A percentile compares a stretch with the other conserved stretches of the same genome.
phyloP scores from a whole-genome alignment of 352 stramenopile species.

The Phytopythium boreale region DNA sequence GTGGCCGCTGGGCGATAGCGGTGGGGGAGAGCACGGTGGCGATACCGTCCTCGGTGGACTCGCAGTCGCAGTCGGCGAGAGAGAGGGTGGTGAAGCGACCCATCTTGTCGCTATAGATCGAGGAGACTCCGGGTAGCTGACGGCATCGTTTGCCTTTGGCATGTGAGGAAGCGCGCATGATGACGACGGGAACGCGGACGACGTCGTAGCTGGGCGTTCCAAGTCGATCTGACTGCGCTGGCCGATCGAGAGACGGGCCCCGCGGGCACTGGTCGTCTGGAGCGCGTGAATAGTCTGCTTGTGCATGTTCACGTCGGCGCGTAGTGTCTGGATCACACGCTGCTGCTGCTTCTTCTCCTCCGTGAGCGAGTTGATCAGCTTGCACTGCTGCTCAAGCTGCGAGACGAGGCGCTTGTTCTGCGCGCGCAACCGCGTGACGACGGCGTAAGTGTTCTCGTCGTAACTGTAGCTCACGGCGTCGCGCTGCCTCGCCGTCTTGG shows the following conservation, averaged over 20 bases:
- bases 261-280: slow-evolving; percentile 9
- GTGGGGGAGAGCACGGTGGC: neutral
- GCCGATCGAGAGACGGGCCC: neutral
- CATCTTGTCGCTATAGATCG: neutral
- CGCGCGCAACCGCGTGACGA: slow-evolving; percentile 43
- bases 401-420: slow-evolving; percentile 42
- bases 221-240: neutral
- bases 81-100: neutral
- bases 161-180: slow-evolving; percentile 1
- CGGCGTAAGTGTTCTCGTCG: slow-evolving; percentile 52
- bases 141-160: neutral
- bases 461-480: slow-evolving; percentile 17
- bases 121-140: neutral
- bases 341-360: slow-evolving; percentile 55
- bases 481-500: neutral
- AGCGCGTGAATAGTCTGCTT: slow-evolving; percentile 46
- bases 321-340: slow-evolving; percentile 35
- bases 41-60: neutral
- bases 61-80: neutral
- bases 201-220: neutral
- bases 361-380: slow-evolving; percentile 34
- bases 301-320: slow-evolving; percentile 37
- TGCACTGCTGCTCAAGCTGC: slow-evolving; percentile 51
- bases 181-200: neutral
- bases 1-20: neutral